Base-by-base conservation (phyloP, 768 basidiomycete species). In the Panaeolus papilionaceus region DNA sequence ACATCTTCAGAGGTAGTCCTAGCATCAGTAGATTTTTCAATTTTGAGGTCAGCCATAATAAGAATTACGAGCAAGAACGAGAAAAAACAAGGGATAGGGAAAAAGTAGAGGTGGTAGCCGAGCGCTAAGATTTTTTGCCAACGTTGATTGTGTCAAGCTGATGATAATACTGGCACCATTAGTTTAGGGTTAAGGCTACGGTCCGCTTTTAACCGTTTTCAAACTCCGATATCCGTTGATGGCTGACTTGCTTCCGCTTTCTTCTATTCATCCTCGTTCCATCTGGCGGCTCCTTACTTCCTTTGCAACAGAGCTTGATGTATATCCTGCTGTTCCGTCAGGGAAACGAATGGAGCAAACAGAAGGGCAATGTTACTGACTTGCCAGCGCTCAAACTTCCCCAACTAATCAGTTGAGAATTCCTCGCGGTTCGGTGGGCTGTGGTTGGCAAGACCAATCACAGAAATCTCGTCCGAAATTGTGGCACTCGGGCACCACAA, bases 11-110 rank as follows among this genome's bases (percentile, higher is more conserved):
- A 28, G 44, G 40, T 64, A 38, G 72, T 71, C 47, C 74, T 77
- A 68, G 70, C 68, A 64, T 78, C 79, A 23, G 79, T 70, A 79
- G 79, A n/a, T 71, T 64, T 58, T 33, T 28, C 26, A 28, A 58
- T 37, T 58, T 28, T 58, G 28, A 37, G 26, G 6, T 58, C 54
- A 16, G 54, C 12, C 54, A 58, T 58, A 10, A 58, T 33, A 33
- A 58, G 33, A 33, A 67, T 71, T 44, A 58, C 26, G 40, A 26
- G 61, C 37, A 61, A 67, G 28, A 28, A 64, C 54, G 12, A 14
- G 47, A 54, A 40, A 11, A 63, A 63, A 65, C 63, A 62, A 67
- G 65, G n/a, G 51, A 61, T 69, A 63, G 26, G 64, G 66, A 47
- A 66, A 54, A 44, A 44, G 63, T 62, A 40, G 64, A 67, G 64